These are phyloP conservation scores for Albizia julibrissin DNA, from an alignment of 306 rosid species.

Conservation along the genomic window DNA sequence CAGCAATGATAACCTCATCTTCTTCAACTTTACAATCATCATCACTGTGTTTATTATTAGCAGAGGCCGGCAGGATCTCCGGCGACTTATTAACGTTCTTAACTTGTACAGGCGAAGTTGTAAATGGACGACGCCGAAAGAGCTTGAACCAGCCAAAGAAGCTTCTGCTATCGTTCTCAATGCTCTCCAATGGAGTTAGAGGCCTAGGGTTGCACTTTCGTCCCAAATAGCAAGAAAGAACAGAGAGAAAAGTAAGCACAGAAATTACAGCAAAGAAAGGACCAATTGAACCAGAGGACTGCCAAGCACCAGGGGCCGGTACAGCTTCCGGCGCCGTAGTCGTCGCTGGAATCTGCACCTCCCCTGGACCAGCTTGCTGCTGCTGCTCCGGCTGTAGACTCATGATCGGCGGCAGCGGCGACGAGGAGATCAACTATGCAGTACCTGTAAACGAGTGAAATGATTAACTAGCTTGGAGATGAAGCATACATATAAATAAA, in stretches of 20 bases:
- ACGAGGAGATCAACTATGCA: neutral
- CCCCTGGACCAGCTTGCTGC: conserved; percentile 20
- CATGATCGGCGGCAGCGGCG: neutral
- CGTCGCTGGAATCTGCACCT: conserved; percentile 3
- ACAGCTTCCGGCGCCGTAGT: conserved; percentile 23
- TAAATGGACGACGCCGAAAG: conserved; percentile 30
- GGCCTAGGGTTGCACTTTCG: conserved; percentile 41
- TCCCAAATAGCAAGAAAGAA: conserved; percentile 64
- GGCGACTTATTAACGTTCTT: conserved; percentile 43
- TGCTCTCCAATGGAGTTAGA: conserved; percentile 47
- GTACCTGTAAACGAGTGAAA: neutral
- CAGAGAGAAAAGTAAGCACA: conserved; percentile 50
- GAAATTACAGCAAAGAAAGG: conserved; percentile 74
- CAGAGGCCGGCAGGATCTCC: conserved; percentile 39
- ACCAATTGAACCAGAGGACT: conserved; percentile 64
- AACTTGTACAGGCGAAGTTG: conserved; percentile 29
- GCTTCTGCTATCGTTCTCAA: conserved; percentile 32
- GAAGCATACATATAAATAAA: conserved; percentile 7
- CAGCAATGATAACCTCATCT: conserved; percentile 30
- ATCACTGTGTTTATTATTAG: neutral
- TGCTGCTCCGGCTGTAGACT: conserved; percentile 40
- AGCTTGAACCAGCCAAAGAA: conserved; percentile 54
- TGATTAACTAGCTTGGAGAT: neutral
- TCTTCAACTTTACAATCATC: conserved; percentile 29
- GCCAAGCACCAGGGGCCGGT: conserved; percentile 37